phyloP scores from a whole-genome alignment of 23 red algal species.

The Gracilaria vermiculophylla region DNA sequence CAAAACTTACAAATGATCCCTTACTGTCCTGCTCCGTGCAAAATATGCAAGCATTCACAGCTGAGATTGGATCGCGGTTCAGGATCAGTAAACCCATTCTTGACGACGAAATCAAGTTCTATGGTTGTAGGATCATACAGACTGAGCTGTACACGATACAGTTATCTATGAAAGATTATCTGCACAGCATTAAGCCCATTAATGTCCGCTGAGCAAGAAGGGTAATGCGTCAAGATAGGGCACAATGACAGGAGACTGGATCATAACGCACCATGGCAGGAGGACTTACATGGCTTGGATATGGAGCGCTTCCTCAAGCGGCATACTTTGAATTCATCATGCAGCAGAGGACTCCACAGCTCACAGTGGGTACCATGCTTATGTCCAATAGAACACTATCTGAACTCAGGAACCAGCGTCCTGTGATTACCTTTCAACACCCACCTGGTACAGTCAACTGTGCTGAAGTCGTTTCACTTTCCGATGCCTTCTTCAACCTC shows the following conservation, averaged over 20 bases:
- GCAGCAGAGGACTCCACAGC: neutral
- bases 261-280: conserved; percentile 23
- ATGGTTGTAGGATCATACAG: neutral
- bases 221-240: neutral
- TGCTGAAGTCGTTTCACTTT: neutral
- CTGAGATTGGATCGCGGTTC: neutral
- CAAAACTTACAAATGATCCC: conserved; percentile 43
- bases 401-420: neutral
- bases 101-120: conserved; percentile 36
- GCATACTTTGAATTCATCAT: neutral
- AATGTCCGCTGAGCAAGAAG: neutral
- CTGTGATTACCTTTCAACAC: neutral
- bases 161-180: conserved; percentile 29
- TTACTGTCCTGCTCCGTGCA: neutral
- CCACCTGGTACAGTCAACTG: neutral
- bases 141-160: neutral
- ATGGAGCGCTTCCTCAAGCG: conserved; percentile 11
- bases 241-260: neutral
- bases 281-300: conserved; percentile 24
- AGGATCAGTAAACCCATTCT: conserved; percentile 33
- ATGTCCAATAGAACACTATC: neutral
- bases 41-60: conserved; percentile 7
- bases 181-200: conserved; percentile 2
- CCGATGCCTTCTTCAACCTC: conserved; percentile 5
- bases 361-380: neutral